These are phyloP conservation scores for Sporisorium exsertum DNA, from an alignment of 1,284 basidiomycete genomes.

Conservation along the genomic window DNA sequence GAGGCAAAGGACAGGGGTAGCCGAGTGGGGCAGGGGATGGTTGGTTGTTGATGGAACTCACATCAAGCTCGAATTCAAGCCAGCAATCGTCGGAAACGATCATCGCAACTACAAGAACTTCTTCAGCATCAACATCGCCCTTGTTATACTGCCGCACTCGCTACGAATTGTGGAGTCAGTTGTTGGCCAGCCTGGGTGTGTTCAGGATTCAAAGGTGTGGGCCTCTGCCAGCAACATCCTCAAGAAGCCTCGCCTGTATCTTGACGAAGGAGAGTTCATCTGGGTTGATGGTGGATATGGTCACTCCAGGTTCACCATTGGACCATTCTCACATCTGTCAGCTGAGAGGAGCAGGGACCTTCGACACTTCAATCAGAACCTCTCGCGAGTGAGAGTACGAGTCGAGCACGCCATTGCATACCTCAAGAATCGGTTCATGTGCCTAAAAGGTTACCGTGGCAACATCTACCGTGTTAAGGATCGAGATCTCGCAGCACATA, in stretches of 20 bases:
- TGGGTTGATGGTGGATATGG: no score
- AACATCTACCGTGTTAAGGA: conserved; percentile 5
- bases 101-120: conserved; percentile 7
- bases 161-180: conserved; percentile 8
- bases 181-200: neutral
- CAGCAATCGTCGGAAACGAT: neutral
- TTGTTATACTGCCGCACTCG: no score
- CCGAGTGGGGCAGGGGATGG: neutral
- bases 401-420: conserved; percentile 8
- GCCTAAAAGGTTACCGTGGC: conserved; percentile 2
- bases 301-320: conserved; percentile 11
- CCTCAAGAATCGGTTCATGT: conserved; percentile 17
- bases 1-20: neutral
- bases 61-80: neutral
- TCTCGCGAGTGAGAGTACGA: neutral
- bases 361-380: conserved; percentile 5
- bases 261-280: no score
- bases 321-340: conserved; percentile 3
- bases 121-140: no score
- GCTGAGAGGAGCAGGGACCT: conserved; percentile 11
- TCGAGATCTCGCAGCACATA: neutral
- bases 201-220: conserved; percentile 13
- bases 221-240: conserved; percentile 10
- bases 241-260: no score
- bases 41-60: no score